Percentiles rank a stretch among this genome's conserved stretches.
These are phyloP conservation scores for Aspergillus diversus DNA, from an alignment of 495 filamentous ascomycete genomes.

Conservation along the genomic window DNA sequence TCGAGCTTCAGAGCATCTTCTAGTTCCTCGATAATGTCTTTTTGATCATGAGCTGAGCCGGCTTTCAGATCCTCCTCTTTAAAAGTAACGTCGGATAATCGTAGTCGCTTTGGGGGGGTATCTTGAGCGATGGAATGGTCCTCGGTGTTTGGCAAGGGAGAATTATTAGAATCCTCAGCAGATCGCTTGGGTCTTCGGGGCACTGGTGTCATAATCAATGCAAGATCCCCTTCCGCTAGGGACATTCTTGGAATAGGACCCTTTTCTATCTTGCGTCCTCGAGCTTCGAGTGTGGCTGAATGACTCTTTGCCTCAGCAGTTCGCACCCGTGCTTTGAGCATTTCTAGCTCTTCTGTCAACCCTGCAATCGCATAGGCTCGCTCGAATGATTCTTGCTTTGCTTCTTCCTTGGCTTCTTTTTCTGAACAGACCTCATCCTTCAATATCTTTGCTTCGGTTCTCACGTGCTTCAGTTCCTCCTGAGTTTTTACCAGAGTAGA, in stretches of 20 bases:
- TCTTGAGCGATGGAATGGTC: constrained; percentile 51
- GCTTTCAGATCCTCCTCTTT: constrained; percentile 51
- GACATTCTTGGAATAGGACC: constrained; percentile 37
- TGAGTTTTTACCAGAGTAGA: constrained; percentile 76
- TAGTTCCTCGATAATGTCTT: constrained; percentile 61
- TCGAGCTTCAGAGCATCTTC: constrained; percentile 66
- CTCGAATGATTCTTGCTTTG: constrained; percentile 77
- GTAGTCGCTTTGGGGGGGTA: constrained; percentile 68
- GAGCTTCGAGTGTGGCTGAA: constrained; percentile 35
- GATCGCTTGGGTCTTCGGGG: constrained; percentile 56
- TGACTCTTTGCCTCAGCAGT: constrained; percentile 66
- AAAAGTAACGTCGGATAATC: constrained; percentile 52
- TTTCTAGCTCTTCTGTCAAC: constrained; percentile 73
- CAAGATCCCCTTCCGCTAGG: constrained; percentile 40
- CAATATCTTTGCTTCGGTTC: constrained; percentile 54
- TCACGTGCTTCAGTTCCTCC: constrained; percentile 76
- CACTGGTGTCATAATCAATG: constrained; percentile 36
- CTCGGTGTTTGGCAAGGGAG: constrained; percentile 40
- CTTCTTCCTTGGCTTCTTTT: constrained; percentile 51
- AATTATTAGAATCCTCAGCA: constrained; percentile 60
- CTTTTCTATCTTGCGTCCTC: constrained; percentile 34
- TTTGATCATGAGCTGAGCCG: constrained; percentile 38
- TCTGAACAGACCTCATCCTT: constrained; percentile 58
- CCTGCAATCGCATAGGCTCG: constrained; percentile 73
- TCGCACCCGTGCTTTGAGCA: constrained; percentile 62